These are phyloP conservation scores for Trichophyton rubrum DNA, from an alignment of 2,329 filamentous ascomycete species.

Conservation along the genomic window DNA sequence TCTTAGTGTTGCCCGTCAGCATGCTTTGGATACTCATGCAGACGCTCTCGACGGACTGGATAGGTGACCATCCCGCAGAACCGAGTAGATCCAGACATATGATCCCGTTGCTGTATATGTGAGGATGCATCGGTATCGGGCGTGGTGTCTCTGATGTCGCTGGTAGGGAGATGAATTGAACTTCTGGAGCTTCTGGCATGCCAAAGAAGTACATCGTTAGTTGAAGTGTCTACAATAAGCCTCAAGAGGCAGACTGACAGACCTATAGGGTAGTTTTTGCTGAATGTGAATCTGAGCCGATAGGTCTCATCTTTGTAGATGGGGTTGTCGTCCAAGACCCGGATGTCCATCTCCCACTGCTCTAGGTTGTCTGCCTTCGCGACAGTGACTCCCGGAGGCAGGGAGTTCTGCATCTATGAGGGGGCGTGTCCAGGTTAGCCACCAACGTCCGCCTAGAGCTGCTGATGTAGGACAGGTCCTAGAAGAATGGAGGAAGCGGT, in stretches of 20 bases:
- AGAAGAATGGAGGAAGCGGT: too few species aligned
- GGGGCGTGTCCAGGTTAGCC: background rate
- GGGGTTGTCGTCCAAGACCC: conserved; percentile 80
- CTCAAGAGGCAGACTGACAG: too few species aligned
- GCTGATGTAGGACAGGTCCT: background rate
- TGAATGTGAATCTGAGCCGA: conserved; percentile 78
- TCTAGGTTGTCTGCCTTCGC: conserved; percentile 70
- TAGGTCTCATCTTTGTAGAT: conserved; percentile 71
- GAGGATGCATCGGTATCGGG: conserved; percentile 82
- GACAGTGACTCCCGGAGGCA: conserved; percentile 60
- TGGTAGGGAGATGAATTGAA: conserved; percentile 62
- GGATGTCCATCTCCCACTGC: conserved; percentile 87
- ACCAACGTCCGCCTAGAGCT: background rate
- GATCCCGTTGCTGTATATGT: conserved; percentile 97
- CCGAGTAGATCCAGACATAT: conserved; percentile 93
- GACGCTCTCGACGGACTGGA: conserved; percentile 92
- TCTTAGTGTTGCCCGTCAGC: conserved; percentile 86
- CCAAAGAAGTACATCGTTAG: background rate
- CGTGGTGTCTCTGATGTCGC: conserved; percentile 30
- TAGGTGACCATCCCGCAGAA: conserved; percentile 80
- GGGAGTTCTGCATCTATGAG: conserved; percentile 43
- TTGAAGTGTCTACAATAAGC: background rate
- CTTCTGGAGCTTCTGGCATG: conserved; percentile 73
- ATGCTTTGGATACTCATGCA: conserved; percentile 98
- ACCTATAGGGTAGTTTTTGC: conserved; percentile 80